Base-by-base conservation (phyloP, 495 filamentous ascomycete species). In the Bacidia rubella region DNA sequence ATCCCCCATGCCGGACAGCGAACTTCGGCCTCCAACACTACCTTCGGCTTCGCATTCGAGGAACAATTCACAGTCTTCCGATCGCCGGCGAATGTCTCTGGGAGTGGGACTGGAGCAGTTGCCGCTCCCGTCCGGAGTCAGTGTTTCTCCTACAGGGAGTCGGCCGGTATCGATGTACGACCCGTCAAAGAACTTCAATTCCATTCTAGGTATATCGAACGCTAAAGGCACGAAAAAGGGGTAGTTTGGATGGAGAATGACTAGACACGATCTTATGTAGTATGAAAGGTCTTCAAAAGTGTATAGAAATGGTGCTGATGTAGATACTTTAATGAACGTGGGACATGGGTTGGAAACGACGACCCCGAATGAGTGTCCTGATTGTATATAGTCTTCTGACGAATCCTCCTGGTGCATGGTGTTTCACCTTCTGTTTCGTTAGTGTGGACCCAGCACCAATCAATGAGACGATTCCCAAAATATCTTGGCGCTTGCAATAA, bases 171-270 rank as follows among this genome's bases (percentile, higher is more conserved):
- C 60, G 66, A 17, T 69, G 64, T 51, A 68, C 65, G 43, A 74
- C 71, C 63, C 75, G 70, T 48, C 70, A 63, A 50, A 74, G 68
- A 77, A 70, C 49, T 77, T 77, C 57, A 73, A 74, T 47, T 68
- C 74, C 50, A 77, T 77, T 47, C 55, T 77, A 47, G 69, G 61
- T 49, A 66, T 75, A 45, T 67, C 69, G 26, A 70, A 73, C 9
- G 65, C 68, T 47, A 65, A 68, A 49, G 68, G 67, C 51, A 67
- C 66, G 54, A 72, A 71, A 60, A 70, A 70, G 40, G 58, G 40
- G 44, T 52, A 15, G 29, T 35, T 15, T 7, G 7, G 29, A 35
- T n/a, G n/a, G 29, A 35, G 29, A 15, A 35, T 35, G 29, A 35
- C 15, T 15, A 7, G 29, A 35, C 15, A 35, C 15, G 29, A 35